Base-by-base conservation (phyloP, 2,329 filamentous ascomycete species). In the Neofusicoccum kwambonambiense region DNA sequence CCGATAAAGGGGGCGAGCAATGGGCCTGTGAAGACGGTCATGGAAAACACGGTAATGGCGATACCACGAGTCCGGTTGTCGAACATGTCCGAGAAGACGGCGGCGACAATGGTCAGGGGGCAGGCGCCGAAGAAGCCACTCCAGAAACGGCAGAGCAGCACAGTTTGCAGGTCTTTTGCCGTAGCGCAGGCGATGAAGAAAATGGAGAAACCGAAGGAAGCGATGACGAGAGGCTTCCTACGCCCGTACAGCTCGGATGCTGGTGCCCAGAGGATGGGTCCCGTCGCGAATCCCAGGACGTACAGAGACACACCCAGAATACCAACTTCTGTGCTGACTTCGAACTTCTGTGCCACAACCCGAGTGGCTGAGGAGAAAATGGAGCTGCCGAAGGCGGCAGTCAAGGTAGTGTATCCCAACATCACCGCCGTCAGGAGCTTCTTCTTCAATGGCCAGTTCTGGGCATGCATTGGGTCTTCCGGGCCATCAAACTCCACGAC, bases 401-500 rank as follows among this genome's bases (percentile, higher is more conserved):
- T 72, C 62, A 93, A 81, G 17, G 90, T 92, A 13, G 89, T 91
- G 71, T 88, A 93, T 15, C 88, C 90, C 47, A 93, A 80, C 70
- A 92, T 88, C 45, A 83, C 82, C 19, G 87, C 86, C 0, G 89
- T 91, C 4, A 85, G 70, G 44, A 92, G 57, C 87, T 96, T 97
- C 81, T 91, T 93, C 73, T 80, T 86, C 62, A 90, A 73, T 0
- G 90, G 84, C 93, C 93, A 97, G 75, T 97, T 97, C 79, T 94
- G 90, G 1, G 92, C 90, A 76, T 96, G 92, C 66, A 93, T 73
- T 2, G 92, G 92, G 72, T 97, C 93, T 68, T 93, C 84, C 1
- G 87, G 89, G 0, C 92, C 93, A 70, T 93, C 89, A 73, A 96
- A 97, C 45, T 85, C 90, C 49, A 93, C 90, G 0, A 93, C 90